Evolutionary conservation across 106 monocot genomes (phyloP).

Genomic region (Allium cepa): DNA sequence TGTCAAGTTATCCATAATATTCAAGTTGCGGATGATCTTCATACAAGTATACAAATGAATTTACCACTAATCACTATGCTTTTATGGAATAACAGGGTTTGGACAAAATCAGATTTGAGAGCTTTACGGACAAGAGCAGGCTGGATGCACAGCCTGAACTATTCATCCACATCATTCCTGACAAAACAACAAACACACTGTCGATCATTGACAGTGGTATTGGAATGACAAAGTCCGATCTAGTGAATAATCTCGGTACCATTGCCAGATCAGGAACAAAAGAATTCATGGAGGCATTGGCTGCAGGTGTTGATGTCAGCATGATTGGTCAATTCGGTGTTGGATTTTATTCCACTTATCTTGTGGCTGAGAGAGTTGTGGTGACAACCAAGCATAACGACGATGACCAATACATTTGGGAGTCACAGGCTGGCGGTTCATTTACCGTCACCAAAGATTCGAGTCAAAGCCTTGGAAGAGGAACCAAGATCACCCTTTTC

Average conservation of each 20-base stretch:
- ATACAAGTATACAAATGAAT: too few species aligned
- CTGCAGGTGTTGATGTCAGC: slow-evolving; percentile 66
- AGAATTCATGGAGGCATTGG: slow-evolving; percentile 73
- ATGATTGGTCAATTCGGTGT: slow-evolving; percentile 78
- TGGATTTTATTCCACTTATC: slow-evolving; percentile 58
- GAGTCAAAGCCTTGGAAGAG: slow-evolving; percentile 51
- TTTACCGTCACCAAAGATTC: too few species aligned
- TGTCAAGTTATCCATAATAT: too few species aligned
- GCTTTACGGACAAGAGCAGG: slow-evolving; percentile 67
- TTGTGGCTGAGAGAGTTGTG: slow-evolving; percentile 58
- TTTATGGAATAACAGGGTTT: too few species aligned
- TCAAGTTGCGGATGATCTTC: too few species aligned
- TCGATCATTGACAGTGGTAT: slow-evolving; percentile 56
- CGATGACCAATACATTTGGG: slow-evolving; percentile 76
- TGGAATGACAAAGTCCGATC: slow-evolving; percentile 65
- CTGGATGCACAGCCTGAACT: slow-evolving; percentile 72
- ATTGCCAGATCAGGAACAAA: slow-evolving; percentile 65
- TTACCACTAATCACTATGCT: too few species aligned
- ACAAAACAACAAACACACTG: slow-evolving; percentile 52
- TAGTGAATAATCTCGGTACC: slow-evolving; percentile 70
- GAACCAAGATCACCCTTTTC: slow-evolving; percentile 65
- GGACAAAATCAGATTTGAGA: slow-evolving; percentile 68
- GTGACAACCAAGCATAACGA: slow-evolving; percentile 63
- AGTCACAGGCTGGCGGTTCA: slow-evolving; percentile 63
- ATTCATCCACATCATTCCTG: slow-evolving; percentile 66